Conservation (phyloP, 2,329 filamentous ascomycete genomes). For the Anisogramma anomala region DNA sequence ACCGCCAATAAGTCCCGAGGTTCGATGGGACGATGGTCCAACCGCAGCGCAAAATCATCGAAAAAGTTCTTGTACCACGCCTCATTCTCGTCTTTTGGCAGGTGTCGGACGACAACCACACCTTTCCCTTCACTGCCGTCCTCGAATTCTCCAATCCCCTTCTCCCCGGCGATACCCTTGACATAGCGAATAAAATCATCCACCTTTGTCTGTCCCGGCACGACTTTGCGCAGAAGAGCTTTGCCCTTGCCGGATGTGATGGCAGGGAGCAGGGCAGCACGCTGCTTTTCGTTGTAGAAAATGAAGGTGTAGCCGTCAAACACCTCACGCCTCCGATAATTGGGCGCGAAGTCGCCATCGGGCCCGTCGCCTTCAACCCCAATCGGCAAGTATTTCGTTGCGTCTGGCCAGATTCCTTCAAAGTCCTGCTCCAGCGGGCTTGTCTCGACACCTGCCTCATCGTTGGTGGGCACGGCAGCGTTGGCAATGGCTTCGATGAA, state of each 20-base stretch:
- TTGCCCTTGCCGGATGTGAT: slow-evolving; percentile 78
- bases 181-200: slow-evolving; percentile 72
- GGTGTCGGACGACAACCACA: slow-evolving; percentile 67
- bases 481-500: slow-evolving; percentile 64
- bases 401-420: slow-evolving; percentile 64
- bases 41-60: slow-evolving; percentile 54
- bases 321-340: slow-evolving; percentile 52
- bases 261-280: slow-evolving; percentile 59
- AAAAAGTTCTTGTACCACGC: slow-evolving; percentile 62
- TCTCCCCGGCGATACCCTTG: slow-evolving; percentile 61
- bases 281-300: slow-evolving; percentile 68
- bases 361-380: slow-evolving; percentile 66
- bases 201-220: slow-evolving; percentile 50
- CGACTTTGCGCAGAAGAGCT: slow-evolving; percentile 54
- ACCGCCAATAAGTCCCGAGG: slow-evolving; percentile 88
- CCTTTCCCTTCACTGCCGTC: slow-evolving; percentile 54
- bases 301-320: slow-evolving; percentile 85
- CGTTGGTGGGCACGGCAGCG: slow-evolving; percentile 39
- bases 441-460: slow-evolving; percentile 35
- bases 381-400: slow-evolving; percentile 59
- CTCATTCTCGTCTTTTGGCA: slow-evolving; percentile 38
- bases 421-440: slow-evolving; percentile 68
- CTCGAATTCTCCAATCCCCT: slow-evolving; percentile 53
- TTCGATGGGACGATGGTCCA: slow-evolving; percentile 74
- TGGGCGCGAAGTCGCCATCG: slow-evolving; percentile 59